Percentiles rank a stretch among this genome's conserved stretches.
phyloP scores from a whole-genome alignment of 2,329 filamentous ascomycete species.

The Thielaviopsis euricoi region DNA sequence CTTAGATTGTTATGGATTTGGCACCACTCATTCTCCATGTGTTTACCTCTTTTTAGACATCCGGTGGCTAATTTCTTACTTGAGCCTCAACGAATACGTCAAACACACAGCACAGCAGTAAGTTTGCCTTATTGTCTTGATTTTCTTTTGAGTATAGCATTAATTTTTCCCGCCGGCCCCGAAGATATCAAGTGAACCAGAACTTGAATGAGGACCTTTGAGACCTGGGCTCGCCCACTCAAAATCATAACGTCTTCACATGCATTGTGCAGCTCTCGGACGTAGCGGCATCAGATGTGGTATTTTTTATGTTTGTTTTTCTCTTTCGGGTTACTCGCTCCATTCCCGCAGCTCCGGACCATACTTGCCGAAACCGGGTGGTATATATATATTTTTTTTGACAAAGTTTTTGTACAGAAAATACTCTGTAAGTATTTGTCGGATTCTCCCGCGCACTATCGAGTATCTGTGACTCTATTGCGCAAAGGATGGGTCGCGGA shows the following conservation, averaged over 20 bases:
- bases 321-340: not conserved
- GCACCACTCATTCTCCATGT: no score
- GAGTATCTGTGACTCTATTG: not conserved
- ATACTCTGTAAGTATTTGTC: not conserved
- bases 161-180: no score
- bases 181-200: no score
- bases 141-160: no score
- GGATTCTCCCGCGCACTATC: not conserved
- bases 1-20: no score
- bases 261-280: not conserved
- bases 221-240: not conserved
- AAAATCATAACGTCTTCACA: not conserved
- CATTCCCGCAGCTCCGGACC: not conserved
- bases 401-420: no score
- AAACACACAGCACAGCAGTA: no score
- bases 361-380: no score
- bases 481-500: not conserved
- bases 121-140: not conserved
- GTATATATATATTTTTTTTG: no score
- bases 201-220: no score
- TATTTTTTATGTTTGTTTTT: not conserved
- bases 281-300: not conserved
- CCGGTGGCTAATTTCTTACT: not conserved
- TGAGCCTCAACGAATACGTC: no score
- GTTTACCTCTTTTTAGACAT: not conserved